Conservation (phyloP, 169 alveolate species). For the Eimeria brunetti region DNA sequence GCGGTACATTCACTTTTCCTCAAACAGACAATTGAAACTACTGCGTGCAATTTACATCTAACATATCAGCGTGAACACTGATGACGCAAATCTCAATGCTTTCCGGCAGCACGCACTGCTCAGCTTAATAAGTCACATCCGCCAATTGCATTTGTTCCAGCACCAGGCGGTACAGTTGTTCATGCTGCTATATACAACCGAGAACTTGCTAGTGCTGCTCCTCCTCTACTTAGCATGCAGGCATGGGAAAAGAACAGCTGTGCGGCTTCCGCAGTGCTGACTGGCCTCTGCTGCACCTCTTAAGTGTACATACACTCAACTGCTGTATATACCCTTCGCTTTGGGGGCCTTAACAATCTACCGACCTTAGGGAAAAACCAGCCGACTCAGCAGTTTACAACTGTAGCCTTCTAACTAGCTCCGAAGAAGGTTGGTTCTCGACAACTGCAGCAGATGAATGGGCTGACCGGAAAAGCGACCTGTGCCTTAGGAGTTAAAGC, state of each 20-base stretch:
- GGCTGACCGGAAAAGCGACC: background rate
- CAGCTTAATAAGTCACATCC: background rate
- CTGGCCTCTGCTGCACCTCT: background rate
- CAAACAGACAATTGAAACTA: no score
- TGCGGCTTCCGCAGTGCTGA: background rate
- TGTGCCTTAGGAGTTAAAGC: background rate
- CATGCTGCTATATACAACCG: background rate
- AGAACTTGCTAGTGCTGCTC: background rate
- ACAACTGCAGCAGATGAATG: background rate
- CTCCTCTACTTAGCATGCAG: background rate
- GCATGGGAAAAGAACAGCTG: conserved; percentile 1
- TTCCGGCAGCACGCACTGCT: background rate
- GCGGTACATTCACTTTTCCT: no score
- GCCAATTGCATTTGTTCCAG: background rate
- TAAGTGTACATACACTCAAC: background rate
- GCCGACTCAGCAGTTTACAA: background rate
- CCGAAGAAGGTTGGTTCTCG: background rate
- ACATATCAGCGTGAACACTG: no score
- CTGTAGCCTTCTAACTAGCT: background rate
- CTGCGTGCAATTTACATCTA: no score
- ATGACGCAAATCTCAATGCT: background rate
- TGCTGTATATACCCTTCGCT: background rate
- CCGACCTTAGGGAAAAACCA: background rate
- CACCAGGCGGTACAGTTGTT: background rate
- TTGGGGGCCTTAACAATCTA: background rate